Percentiles rank a stretch among this genome's conserved stretches.
Conservation (phyloP, 257 asterid species). For the Solanum medicagineum region DNA sequence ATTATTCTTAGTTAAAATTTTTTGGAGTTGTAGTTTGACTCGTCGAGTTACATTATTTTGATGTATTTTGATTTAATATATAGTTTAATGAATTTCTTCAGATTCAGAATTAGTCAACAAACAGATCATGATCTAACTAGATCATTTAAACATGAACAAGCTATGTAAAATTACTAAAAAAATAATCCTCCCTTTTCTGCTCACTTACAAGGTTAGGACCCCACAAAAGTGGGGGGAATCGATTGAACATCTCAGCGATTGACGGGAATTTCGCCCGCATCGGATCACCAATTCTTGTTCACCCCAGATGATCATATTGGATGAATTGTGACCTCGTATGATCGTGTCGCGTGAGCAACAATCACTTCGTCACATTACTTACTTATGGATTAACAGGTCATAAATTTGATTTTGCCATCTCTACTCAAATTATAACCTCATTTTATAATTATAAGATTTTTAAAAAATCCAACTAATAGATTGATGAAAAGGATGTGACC, state of each 20-base stretch:
- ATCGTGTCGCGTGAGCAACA: no score
- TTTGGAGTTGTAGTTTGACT: neutral
- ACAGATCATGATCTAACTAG: neutral
- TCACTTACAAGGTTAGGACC: no score
- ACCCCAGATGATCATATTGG: no score
- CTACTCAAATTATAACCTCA: neutral
- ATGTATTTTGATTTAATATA: no score
- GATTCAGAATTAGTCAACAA: neutral
- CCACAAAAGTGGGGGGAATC: no score
- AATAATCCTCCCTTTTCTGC: no score
- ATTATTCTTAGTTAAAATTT: neutral
- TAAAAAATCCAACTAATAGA: neutral
- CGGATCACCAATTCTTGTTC: no score
- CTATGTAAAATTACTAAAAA: neutral
- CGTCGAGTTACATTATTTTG: neutral
- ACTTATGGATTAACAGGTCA: no score
- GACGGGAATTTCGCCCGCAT: no score
- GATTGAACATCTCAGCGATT: no score
- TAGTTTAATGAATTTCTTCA: neutral
- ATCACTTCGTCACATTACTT: no score
- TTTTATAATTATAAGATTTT: neutral
- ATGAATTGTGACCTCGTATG: no score
- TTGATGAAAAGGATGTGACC: constrained; percentile 7
- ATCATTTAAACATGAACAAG: accelerated
- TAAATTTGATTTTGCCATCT: neutral